Percentiles rank a stretch among this genome's conserved stretches.
Evolutionary conservation across 225 moss, liverwort and hornwort genomes (phyloP).

Genomic region (Thuidium tamariscinum): DNA sequence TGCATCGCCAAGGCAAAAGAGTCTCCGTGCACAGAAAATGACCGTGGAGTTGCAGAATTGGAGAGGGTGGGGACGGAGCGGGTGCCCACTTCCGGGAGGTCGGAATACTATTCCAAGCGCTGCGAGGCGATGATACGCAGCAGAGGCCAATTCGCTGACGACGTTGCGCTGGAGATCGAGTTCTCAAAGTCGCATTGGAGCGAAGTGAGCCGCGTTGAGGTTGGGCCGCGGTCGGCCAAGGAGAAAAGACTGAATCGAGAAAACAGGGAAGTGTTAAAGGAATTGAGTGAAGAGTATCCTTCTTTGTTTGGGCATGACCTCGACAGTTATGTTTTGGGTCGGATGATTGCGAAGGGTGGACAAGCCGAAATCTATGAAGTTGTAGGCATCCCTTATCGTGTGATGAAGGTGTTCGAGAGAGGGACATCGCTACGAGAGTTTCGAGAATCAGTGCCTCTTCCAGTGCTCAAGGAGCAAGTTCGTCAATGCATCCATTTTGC

Average conservation of each 20-base stretch:
- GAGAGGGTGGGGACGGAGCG: not conserved
- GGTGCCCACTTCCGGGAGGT: not conserved
- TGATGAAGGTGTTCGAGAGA: not conserved
- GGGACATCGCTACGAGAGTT: not conserved
- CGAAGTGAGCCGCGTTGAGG: not conserved
- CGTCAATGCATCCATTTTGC: fast-evolving
- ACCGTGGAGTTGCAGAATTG: not conserved
- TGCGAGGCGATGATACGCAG: not conserved
- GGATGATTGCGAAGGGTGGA: not conserved
- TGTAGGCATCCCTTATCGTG: fast-evolving
- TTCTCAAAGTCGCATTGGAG: not conserved
- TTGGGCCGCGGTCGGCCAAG: not conserved
- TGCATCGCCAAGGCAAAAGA: not conserved
- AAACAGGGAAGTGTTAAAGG: not conserved
- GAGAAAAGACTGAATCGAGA: not conserved
- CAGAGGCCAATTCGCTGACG: not conserved
- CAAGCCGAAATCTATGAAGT: not conserved
- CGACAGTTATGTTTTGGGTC: fast-evolving
- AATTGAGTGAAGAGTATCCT: fast-evolving
- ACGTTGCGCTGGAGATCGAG: not conserved
- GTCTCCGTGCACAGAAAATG: not conserved
- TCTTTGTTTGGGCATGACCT: fast-evolving
- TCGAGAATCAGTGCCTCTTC: fast-evolving
- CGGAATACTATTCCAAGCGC: not conserved
- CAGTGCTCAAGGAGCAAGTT: fast-evolving